These are phyloP conservation scores for Adansonia grandidieri DNA, from an alignment of 441 rosid species.

Conservation along the genomic window DNA sequence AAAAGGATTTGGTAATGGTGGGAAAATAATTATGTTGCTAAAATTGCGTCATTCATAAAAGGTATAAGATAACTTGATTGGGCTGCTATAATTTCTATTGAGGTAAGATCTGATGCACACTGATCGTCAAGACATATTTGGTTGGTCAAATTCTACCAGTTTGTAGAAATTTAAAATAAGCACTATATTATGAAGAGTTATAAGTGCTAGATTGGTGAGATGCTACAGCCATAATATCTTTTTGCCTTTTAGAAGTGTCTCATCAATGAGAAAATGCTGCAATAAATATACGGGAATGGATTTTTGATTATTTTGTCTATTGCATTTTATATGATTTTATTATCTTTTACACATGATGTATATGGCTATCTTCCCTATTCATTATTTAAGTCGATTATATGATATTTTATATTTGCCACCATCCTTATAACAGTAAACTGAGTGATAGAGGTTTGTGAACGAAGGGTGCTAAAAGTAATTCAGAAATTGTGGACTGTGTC, in stretches of 20 bases:
- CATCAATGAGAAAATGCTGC: conserved; percentile 11
- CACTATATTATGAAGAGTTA: not conserved
- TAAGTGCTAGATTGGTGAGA: not conserved
- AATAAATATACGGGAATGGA: not conserved
- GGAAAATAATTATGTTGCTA: conserved; percentile 2
- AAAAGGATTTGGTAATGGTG: not conserved
- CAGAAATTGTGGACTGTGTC: not conserved
- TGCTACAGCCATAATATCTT: not conserved
- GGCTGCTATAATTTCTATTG: not conserved
- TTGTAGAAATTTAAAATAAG: not conserved
- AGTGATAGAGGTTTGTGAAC: not conserved
- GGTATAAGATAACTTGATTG: not conserved
- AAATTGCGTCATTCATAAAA: not conserved
- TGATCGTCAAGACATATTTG: not conserved
- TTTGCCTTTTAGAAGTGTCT: conserved; percentile 5
- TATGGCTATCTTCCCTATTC: not conserved
- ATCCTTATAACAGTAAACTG: not conserved
- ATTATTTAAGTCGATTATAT: not conserved
- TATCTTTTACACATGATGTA: not conserved
- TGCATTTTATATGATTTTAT: not conserved
- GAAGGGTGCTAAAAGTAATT: not conserved
- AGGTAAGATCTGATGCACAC: not conserved
- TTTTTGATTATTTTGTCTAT: not conserved
- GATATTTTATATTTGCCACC: not conserved
- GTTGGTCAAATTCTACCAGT: not conserved